Evolutionary conservation across 2,329 filamentous ascomycete species (phyloP), one percentile per base, ranked within the genome.

Genomic region (Acrocalymma vagum): DNA sequence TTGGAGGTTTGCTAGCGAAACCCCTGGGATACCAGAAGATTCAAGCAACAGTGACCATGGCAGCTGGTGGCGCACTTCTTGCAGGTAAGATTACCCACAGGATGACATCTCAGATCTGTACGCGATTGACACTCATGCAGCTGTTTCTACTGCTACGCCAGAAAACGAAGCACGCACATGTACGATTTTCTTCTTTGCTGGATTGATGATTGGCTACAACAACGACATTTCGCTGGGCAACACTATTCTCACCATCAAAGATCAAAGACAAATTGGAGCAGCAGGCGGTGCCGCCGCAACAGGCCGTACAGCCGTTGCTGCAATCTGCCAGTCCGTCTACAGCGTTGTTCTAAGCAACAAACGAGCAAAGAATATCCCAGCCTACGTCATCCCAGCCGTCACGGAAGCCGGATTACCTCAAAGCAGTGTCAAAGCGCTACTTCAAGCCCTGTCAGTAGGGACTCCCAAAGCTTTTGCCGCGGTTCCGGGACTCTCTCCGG

Each of bases 221-320:
- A 63, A 68, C 37, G 55, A 53, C 29, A 31, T 48, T 3, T n/a
- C n/a, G n/a, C n/a, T n/a, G n/a, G n/a, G n/a, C n/a, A 59, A 71
- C 1, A 73, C 73, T 50, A 70, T 67, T 17, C 34, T 29, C n/a
- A 38, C 35, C 3, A 38, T 38, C 27, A 31, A 15, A 1, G 27
- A 38, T 22, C 35, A 38, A 24, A 26, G 27, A 13, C 16, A 38
- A 10, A 38, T 38, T 20, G 35, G 35, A 11, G 35, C 35, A 15
- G 35, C 35, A 13, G 35, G 23, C 9, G 35, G 35, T 8, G 35
- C 35, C 15, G 25, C 35, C 21, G 35, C 35, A 21, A 21, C 35
- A 9, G 35, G 30, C 16, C 35, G 35, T 17, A 38, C 35, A 11
- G 26, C 27, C 24, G 27, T 38, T 5, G 35, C 35, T 9, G 26